These are phyloP conservation scores for Alternaria hordeiaustralica DNA, from an alignment of 2,329 filamentous ascomycete genomes.

Conservation along the genomic window DNA sequence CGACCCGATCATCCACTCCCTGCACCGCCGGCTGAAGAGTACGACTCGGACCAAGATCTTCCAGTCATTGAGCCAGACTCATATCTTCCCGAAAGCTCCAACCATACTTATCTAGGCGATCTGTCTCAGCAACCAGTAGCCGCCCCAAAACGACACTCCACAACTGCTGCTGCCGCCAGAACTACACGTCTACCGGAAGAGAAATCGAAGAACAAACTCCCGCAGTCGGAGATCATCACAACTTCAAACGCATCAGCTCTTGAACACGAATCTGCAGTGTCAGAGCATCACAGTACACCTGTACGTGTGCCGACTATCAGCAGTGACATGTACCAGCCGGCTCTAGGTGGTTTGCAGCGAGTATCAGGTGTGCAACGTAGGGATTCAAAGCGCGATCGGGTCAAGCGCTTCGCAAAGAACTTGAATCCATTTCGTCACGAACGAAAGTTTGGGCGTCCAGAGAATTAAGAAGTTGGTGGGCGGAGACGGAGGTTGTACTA, in stretches of 20 bases:
- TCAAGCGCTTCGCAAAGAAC: constrained; percentile 8
- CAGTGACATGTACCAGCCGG: constrained; percentile 12
- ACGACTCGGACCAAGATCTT: constrained; percentile 9
- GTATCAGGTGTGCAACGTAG: background rate
- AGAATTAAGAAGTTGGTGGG: background rate
- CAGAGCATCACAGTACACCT: background rate
- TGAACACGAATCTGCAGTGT: background rate
- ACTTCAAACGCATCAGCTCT: background rate
- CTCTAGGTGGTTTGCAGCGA: constrained; percentile 11
- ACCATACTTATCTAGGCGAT: background rate
- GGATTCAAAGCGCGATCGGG: background rate
- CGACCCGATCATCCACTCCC: background rate
- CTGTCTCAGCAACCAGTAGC: background rate
- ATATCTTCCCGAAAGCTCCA: background rate
- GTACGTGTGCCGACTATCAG: constrained; percentile 2
- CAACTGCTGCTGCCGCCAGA: background rate
- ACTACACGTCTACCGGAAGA: background rate
- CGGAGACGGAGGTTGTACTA: background rate
- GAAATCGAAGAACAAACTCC: background rate
- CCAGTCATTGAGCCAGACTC: constrained; percentile 9
- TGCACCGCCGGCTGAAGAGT: background rate
- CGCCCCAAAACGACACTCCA: background rate
- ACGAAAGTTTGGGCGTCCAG: background rate
- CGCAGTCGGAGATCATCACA: background rate
- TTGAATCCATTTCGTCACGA: background rate